phyloP scores from a whole-genome alignment of 345 rosid genomes.

The Acer negundo region DNA sequence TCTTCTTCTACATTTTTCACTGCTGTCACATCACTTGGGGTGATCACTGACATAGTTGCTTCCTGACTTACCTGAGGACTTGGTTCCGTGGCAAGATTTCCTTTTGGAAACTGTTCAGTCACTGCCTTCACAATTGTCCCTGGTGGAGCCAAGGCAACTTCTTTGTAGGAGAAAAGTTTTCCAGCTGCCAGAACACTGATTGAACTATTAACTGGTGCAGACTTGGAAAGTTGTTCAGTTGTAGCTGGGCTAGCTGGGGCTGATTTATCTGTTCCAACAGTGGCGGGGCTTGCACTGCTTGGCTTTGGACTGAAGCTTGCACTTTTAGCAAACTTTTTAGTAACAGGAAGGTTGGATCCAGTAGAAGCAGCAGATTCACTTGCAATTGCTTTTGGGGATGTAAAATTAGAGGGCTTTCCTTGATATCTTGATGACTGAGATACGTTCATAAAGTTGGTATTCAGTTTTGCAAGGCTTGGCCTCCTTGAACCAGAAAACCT shows the following conservation, averaged over 20 bases:
- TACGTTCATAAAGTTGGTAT: constrained; percentile 76
- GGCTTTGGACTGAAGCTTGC: constrained; percentile 72
- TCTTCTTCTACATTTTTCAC: constrained; percentile 36
- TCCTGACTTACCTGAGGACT: constrained; percentile 36
- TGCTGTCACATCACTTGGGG: constrained; percentile 25
- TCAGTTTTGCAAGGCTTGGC: constrained; percentile 83
- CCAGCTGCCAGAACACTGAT: constrained; percentile 76
- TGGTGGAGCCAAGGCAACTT: constrained; percentile 97
- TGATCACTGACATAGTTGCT: constrained; percentile 31
- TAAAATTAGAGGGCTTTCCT: constrained; percentile 59
- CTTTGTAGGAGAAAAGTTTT: constrained; percentile 92
- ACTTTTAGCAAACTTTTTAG: constrained; percentile 68
- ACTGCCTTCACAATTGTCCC: constrained; percentile 92
- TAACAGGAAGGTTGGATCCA: constrained; percentile 46
- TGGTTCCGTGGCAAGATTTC: constrained; percentile 33
- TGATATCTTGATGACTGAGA: constrained; percentile 69
- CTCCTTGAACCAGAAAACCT: constrained; percentile 66
- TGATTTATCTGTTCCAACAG: constrained; percentile 55
- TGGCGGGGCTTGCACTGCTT: constrained; percentile 37
- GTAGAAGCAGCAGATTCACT: constrained; percentile 47
- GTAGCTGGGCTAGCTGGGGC: constrained; percentile 51
- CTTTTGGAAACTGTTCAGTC: constrained; percentile 72
- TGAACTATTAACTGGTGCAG: constrained; percentile 47
- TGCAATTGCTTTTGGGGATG: constrained; percentile 58
- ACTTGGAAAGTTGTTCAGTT: constrained; percentile 55